These are phyloP conservation scores for Neurospora sublineolata DNA, from an alignment of 495 filamentous ascomycete species.

Conservation along the genomic window DNA sequence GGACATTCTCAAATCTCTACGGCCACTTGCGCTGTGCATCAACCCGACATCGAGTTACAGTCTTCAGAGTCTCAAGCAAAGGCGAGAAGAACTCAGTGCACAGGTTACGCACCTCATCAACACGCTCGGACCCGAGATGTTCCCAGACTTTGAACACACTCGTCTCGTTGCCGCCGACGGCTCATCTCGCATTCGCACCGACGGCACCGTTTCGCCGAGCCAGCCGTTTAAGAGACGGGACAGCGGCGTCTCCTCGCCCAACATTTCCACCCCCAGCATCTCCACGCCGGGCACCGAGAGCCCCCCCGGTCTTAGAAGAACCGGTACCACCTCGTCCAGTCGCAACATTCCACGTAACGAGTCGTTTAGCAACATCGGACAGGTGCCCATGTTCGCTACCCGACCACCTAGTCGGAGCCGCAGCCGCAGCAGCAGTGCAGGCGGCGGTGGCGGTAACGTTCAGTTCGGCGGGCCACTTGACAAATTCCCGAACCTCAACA, in stretches of 20 bases:
- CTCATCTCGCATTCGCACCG: conserved; percentile 8
- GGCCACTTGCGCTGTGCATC: conserved; percentile 79
- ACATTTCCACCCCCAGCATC: neutral
- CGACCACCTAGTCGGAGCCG: conserved; percentile 62
- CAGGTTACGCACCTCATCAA: conserved; percentile 90
- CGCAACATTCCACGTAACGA: conserved; percentile 71
- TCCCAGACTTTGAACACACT: conserved; percentile 82
- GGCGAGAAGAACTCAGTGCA: conserved; percentile 60
- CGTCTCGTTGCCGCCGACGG: conserved; percentile 55
- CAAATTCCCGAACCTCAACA: conserved; percentile 60
- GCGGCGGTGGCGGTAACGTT: conserved; percentile 38
- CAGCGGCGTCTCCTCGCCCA: conserved; percentile 18
- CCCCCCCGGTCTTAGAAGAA: conserved; percentile 17
- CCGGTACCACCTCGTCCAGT: conserved; percentile 34
- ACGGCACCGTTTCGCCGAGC: conserved; percentile 5
- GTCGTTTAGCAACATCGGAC: conserved; percentile 77
- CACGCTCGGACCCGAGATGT: conserved; percentile 88
- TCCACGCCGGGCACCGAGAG: conserved; percentile 11
- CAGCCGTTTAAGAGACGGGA: conserved; percentile 7
- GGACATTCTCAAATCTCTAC: conserved; percentile 93
- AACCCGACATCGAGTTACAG: conserved; percentile 76
- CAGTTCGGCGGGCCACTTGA: conserved; percentile 25
- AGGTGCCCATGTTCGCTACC: conserved; percentile 79
- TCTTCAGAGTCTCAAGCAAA: conserved; percentile 63
- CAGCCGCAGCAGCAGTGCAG: conserved; percentile 59